These are phyloP conservation scores for Xylaria sp. DNA, from an alignment of 2,329 filamentous ascomycete species.

Conservation along the genomic window DNA sequence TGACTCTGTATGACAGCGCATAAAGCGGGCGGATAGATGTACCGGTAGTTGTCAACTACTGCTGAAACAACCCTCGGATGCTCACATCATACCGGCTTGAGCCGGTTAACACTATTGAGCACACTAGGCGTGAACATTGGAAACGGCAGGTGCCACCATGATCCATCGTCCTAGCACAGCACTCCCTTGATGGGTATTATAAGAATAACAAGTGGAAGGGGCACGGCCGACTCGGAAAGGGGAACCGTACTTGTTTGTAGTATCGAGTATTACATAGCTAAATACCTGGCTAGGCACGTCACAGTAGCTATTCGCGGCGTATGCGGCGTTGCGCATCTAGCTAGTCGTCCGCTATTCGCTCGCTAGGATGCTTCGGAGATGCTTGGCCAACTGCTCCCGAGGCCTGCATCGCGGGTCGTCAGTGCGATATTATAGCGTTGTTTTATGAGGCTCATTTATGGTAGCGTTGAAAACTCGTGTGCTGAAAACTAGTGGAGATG, in stretches of 20 bases:
- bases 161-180: neutral
- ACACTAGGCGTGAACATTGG: neutral
- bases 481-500: neutral
- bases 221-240: neutral
- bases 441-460: neutral
- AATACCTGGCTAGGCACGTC: neutral
- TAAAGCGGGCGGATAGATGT: neutral
- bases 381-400: neutral
- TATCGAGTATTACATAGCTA: neutral
- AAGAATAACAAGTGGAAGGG: conserved; percentile 2
- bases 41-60: neutral
- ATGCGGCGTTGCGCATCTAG: neutral
- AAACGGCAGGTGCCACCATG: neutral
- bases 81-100: neutral
- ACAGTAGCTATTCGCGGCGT: no score
- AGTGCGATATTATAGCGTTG: neutral
- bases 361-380: neutral
- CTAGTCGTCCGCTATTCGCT: neutral
- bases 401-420: neutral
- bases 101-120: neutral
- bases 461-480: neutral
- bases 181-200: neutral
- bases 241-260: neutral
- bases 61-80: conserved; percentile 5
- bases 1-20: neutral